Percentiles rank a stretch among this genome's conserved stretches.
Evolutionary conservation across 2,329 filamentous ascomycete genomes (phyloP).

Genomic region (Penicillium janthinellum): DNA sequence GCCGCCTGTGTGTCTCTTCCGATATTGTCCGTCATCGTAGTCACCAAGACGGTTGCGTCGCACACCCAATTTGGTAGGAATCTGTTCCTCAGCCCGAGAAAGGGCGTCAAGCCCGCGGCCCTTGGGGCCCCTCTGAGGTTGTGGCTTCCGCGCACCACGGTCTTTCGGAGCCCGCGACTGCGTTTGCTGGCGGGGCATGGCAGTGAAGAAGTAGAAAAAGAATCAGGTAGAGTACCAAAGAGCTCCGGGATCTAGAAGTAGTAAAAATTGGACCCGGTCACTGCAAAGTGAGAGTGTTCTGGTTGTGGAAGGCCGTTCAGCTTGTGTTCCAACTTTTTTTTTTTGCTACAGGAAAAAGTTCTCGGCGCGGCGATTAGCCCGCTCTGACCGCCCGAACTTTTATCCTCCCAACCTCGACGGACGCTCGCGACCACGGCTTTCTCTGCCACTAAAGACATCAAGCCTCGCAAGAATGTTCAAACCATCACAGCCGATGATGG

Average conservation of each 20-base stretch:
- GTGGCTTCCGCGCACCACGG: constrained; percentile 38
- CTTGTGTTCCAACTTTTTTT: constrained; percentile 20
- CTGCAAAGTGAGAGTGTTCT: constrained; percentile 11
- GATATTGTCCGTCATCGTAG: constrained; percentile 52
- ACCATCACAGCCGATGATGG: constrained; percentile 57
- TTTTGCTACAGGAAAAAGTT: constrained; percentile 37
- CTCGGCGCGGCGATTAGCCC: constrained; percentile 38
- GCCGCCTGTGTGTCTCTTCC: constrained; percentile 40
- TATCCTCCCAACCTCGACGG: constrained; percentile 11
- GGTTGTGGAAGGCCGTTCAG: constrained; percentile 22
- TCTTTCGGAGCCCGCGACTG: constrained; percentile 44
- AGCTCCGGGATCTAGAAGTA: constrained; percentile 8
- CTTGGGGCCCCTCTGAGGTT: constrained; percentile 51
- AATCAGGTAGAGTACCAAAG: constrained; percentile 1
- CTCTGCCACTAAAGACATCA: not conserved
- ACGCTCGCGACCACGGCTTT: constrained; percentile 22
- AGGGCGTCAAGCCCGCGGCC: constrained; percentile 62
- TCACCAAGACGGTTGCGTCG: constrained; percentile 62
- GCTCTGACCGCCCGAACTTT: constrained; percentile 30
- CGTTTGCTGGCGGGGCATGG: constrained; percentile 47
- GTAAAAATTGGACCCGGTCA: constrained; percentile 11
- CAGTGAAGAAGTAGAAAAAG: constrained; percentile 13
- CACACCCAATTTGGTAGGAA: constrained; percentile 56
- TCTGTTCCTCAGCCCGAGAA: constrained; percentile 62
- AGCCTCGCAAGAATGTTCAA: constrained; percentile 42